These are phyloP conservation scores for Periconia digitata DNA, from an alignment of 2,329 filamentous ascomycete genomes.

Conservation along the genomic window DNA sequence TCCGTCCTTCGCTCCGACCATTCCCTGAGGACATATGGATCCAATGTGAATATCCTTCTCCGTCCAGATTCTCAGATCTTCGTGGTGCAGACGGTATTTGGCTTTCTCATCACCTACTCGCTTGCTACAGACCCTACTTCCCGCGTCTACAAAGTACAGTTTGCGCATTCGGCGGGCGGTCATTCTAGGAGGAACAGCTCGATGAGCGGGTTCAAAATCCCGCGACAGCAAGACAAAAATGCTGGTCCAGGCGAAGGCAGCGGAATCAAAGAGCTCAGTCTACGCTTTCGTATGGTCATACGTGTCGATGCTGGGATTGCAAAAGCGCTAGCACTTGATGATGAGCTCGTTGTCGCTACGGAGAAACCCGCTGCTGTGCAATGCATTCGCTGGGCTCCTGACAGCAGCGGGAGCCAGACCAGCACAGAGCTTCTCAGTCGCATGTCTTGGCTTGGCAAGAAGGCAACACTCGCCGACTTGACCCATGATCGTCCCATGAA, in stretches of 20 bases:
- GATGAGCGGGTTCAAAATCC: slow-evolving; percentile 40
- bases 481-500: slow-evolving; percentile 96
- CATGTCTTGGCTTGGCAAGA: slow-evolving; percentile 83
- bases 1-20: slow-evolving; percentile 78
- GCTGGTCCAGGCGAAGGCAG: slow-evolving; percentile 76
- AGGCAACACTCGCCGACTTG: slow-evolving; percentile 77
- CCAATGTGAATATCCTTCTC: slow-evolving; percentile 80
- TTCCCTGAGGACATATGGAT: slow-evolving; percentile 81
- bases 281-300: slow-evolving; percentile 96
- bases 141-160: slow-evolving; percentile 81
- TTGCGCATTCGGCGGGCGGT: slow-evolving; percentile 56
- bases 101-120: slow-evolving; percentile 93
- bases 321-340: slow-evolving; percentile 83
- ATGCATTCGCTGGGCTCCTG: slow-evolving; percentile 92
- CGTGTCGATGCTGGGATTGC: slow-evolving; percentile 95
- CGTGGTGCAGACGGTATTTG: slow-evolving; percentile 81
- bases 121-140: slow-evolving; percentile 81
- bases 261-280: slow-evolving; percentile 80
- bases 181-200: slow-evolving; percentile 55
- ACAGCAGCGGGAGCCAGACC: slow-evolving; percentile 79
- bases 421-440: slow-evolving; percentile 86
- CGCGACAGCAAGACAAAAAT: slow-evolving; percentile 41
- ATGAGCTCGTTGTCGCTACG: slow-evolving; percentile 90
- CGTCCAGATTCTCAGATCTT: slow-evolving; percentile 91
- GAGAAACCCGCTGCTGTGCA: slow-evolving; percentile 91